These are phyloP conservation scores for Paramecium primaurelia DNA, from an alignment of 73 alveolate species.

Conservation along the genomic window DNA sequence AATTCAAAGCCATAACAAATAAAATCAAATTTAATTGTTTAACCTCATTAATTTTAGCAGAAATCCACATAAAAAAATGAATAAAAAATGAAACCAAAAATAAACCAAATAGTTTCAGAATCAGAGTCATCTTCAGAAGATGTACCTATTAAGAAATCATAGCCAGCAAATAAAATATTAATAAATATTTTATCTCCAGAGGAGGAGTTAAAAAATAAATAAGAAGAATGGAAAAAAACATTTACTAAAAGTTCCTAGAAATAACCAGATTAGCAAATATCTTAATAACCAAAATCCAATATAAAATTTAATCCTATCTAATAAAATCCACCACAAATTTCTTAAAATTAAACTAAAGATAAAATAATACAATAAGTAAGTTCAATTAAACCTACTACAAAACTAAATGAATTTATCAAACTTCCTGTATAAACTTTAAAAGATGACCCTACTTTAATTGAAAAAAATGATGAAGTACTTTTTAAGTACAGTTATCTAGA, in stretches of 20 bases:
- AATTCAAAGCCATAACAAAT: not conserved
- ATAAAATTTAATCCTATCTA: not conserved
- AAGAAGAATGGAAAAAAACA: slow-evolving; percentile 26
- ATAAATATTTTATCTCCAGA: not conserved
- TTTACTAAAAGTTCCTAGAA: not conserved
- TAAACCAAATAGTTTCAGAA: not conserved
- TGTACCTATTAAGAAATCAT: not conserved
- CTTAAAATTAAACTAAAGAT: not conserved
- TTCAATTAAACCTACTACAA: not conserved
- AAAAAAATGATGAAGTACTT: not conserved
- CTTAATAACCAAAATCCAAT: not conserved
- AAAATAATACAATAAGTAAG: not conserved
- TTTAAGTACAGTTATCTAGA: not conserved
- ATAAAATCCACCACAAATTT: not conserved
- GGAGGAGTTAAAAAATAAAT: not conserved
- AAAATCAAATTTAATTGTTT: not conserved
- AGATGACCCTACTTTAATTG: not conserved
- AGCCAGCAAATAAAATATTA: not conserved
- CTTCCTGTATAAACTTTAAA: not conserved
- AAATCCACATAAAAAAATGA: not conserved
- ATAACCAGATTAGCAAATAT: not conserved
- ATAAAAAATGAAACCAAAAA: not conserved
- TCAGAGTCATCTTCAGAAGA: slow-evolving; percentile 21
- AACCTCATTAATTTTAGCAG: not conserved
- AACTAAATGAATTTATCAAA: not conserved